phyloP scores from a whole-genome alignment of 1,284 basidiomycete genomes.

The Athelia psychrophila region DNA sequence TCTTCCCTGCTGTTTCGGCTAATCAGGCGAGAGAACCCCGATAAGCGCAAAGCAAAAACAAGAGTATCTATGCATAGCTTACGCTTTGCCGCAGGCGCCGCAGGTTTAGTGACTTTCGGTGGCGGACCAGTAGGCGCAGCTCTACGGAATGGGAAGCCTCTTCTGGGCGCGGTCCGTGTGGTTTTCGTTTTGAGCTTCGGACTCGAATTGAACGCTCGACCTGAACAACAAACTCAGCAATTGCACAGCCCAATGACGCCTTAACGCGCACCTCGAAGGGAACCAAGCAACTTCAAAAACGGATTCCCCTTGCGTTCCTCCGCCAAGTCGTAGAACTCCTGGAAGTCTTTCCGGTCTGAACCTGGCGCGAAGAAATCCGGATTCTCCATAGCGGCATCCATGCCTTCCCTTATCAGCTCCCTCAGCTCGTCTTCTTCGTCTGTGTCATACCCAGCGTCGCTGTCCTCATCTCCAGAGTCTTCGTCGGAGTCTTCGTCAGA shows the following conservation, averaged over 20 bases:
- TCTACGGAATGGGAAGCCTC: conserved; percentile 15
- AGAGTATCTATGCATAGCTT: background rate
- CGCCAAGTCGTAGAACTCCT: conserved; percentile 37
- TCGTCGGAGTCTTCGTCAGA: conserved; percentile 28
- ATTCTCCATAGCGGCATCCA: conserved; percentile 59
- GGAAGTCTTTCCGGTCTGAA: conserved; percentile 22
- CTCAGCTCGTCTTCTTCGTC: conserved; percentile 66
- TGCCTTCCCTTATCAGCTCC: conserved; percentile 62
- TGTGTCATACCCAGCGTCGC: conserved; percentile 55
- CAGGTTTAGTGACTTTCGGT: conserved; percentile 13
- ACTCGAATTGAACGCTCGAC: conserved; percentile 67
- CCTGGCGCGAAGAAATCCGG: conserved; percentile 52
- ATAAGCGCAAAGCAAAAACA: no score
- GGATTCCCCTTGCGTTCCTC: conserved; percentile 66
- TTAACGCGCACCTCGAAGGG: conserved; percentile 52
- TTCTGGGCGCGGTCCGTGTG: conserved; percentile 23
- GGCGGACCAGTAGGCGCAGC: conserved; percentile 20
- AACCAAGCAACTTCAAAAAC: conserved; percentile 68
- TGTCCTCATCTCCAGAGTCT: conserved; percentile 29
- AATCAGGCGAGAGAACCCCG: conserved; percentile 19
- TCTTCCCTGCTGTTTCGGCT: conserved; percentile 23
- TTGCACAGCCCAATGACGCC: background rate
- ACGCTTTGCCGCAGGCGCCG: background rate
- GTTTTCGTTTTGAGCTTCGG: conserved; percentile 48
- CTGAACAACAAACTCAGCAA: conserved; percentile 30